Base-by-base conservation (phyloP, 805 yeast genomes). In the Hanseniaspora thailandica region DNA sequence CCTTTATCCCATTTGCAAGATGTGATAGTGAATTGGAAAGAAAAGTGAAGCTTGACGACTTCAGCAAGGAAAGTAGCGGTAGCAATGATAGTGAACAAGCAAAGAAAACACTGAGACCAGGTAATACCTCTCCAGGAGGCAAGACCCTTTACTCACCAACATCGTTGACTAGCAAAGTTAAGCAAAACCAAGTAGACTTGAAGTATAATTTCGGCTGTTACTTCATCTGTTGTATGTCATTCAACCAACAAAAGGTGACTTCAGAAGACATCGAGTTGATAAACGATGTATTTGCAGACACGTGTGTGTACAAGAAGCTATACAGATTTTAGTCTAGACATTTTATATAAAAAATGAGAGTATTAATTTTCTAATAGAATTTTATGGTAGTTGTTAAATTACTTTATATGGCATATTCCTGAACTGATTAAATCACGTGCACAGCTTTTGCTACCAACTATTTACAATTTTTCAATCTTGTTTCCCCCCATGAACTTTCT, bases 181-280 rank as follows among this genome's bases (percentile, higher is more conserved):
- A 28, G 26, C 28, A 44, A 28, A 47, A 47, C 17, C 25, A 47
- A 38, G 36, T 38, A 3, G 26, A 28, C 8, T 38, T 47, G 28
- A 47, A 36, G n/a, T 34, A 55, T 56, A 25, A 35, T 36, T 33
- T 38, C 6, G 34, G 49, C 33, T 28, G 33, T 20, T 30, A 26
- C 36, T 26, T 47, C 15, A 38, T 38, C 8, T 17, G 33, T 19
- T 47, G 51, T 38, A 34, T 36, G 26, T 47, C 51, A 19, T 36
- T 36, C 7, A 13, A 20, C 4, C 20, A 36, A 9, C 15, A 47
- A 3, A 47, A 47, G 20, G 28, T 38, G 2, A 34, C 28, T 19
- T 4, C 15, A 7, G 13, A 5, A 6, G 22, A 36, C 4, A 13
- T 15, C 13, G 36, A 36, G 22, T 19, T 47, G 12, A 38, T 47